Base-by-base conservation (phyloP, 306 rosid genomes). In the Clitoria ternatea region DNA sequence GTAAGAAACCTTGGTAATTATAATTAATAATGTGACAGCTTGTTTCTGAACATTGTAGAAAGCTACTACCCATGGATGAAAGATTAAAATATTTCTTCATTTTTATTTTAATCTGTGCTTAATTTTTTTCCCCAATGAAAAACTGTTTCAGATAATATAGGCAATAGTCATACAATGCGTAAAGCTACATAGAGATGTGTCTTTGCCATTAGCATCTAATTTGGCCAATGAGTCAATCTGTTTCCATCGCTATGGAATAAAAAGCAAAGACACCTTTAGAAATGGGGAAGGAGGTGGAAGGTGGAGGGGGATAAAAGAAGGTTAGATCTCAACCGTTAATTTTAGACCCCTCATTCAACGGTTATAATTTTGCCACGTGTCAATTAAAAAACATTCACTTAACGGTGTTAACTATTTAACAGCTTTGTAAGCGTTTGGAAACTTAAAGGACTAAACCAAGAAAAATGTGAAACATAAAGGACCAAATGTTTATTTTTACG, bases 171-270 rank as follows among this genome's bases (percentile, higher is more conserved):
- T 66, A 8, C 37, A 39, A 9, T 76, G 30, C 71, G 61, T 54
- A 69, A 67, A 44, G 75, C 42, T 37, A 63, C 56, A 74, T 29
- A 50, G 60, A 56, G 60, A 55, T 57, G 4, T 62, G 43, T 73
- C 74, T 77, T 81, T 65, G 73, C 82, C 77, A 77, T 82, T 69
- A 77, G 26, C 85, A 45, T 73, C 66, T 69, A 63, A 66, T 48
- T 73, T 77, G 74, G 54, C 45, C 61, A 57, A 67, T 53, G 42
- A 72, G 40, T 71, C 75, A 76, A 27, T 59, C 33, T 55, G 61
- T 60, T 74, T 67, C 73, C 79, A 60, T 45, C 74, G 61, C 70
- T 36, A 61, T 54, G 65, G 78, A 69, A 61, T 74, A 65, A 57
- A 81, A 76, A 17, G 67, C 62, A 61, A 7, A 22, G 45, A 52